These are phyloP conservation scores for Xanthoconium separans DNA, from an alignment of 1,284 basidiomycete species.

Conservation along the genomic window DNA sequence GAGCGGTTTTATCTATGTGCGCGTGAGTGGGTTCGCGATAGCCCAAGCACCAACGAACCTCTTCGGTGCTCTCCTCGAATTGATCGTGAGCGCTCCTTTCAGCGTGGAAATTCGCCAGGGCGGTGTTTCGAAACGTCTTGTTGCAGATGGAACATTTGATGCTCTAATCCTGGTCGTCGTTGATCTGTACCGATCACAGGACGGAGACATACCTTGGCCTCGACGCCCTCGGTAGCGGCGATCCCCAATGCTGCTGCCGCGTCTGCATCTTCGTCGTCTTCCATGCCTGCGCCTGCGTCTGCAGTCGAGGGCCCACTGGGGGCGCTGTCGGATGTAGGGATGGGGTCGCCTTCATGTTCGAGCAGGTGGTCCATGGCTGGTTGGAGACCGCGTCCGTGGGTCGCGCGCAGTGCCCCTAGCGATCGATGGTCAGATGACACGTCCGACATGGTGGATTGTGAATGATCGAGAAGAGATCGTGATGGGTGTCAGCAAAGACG, in stretches of 20 bases:
- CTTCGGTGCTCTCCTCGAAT: conserved; percentile 94
- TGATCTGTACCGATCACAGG: too few relatives aligned
- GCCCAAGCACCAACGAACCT: conserved; percentile 47
- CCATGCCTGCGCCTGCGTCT: conserved; percentile 38
- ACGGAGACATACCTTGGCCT: conserved; percentile 54
- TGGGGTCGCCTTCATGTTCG: conserved; percentile 70
- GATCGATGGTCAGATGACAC: not conserved
- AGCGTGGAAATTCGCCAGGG: conserved; percentile 90
- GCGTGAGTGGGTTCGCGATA: not conserved
- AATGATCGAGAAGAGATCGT: too few relatives aligned
- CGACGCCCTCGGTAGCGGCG: conserved; percentile 27
- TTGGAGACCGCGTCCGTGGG: conserved; percentile 75
- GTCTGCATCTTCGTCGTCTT: conserved; percentile 72
- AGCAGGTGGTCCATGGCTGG: conserved; percentile 89
- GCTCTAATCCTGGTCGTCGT: conserved; percentile 44
- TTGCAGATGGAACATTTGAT: conserved; percentile 81
- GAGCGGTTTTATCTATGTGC: conserved; percentile 78
- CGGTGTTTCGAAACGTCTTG: conserved; percentile 86
- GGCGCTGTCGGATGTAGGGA: conserved; percentile 57
- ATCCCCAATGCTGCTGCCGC: conserved; percentile 51
- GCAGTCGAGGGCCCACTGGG: not conserved
- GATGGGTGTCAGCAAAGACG: not conserved
- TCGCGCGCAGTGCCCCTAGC: conserved; percentile 83
- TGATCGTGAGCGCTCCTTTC: conserved; percentile 94
- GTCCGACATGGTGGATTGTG: too few relatives aligned